phyloP scores from a whole-genome alignment of 495 filamentous ascomycete genomes.

The Arthonia radiata region DNA sequence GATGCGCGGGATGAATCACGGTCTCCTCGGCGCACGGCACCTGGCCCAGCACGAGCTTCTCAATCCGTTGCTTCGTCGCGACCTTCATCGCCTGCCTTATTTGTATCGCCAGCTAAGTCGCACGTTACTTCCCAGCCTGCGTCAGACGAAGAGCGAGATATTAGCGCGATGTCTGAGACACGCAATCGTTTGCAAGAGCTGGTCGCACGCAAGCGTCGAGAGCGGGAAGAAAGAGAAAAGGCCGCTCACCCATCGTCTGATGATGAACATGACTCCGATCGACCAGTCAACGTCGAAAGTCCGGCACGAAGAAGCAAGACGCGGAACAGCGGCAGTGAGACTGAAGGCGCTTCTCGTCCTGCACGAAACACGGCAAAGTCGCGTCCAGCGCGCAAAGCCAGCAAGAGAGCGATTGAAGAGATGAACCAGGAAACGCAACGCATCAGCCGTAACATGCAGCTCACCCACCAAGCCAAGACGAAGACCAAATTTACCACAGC shows the following conservation, averaged over 20 bases:
- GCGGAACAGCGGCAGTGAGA: conserved; percentile 17
- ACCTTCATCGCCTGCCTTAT: too few relatives aligned
- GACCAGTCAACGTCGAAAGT: background rate
- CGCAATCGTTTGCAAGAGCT: conserved; percentile 8
- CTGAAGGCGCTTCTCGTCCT: conserved; percentile 27
- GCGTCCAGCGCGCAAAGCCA: conserved; percentile 58
- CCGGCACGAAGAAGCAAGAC: conserved; percentile 1
- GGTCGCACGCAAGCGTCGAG: conserved; percentile 7
- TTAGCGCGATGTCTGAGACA: too few relatives aligned
- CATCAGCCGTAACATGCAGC: conserved; percentile 65
- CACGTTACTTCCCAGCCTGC: too few relatives aligned
- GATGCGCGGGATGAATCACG: too few relatives aligned
- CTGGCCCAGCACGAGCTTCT: too few relatives aligned
- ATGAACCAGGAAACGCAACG: conserved; percentile 85
- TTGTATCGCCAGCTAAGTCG: too few relatives aligned
- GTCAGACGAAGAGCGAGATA: too few relatives aligned
- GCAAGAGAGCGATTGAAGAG: conserved; percentile 90
- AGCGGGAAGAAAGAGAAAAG: conserved; percentile 6
- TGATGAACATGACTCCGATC: background rate
- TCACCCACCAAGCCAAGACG: conserved; percentile 71
- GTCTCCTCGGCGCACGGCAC: too few relatives aligned
- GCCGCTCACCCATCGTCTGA: conserved; percentile 2
- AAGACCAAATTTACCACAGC: conserved; percentile 81
- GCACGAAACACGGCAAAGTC: conserved; percentile 29
- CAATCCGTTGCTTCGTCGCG: too few relatives aligned